Base-by-base conservation (phyloP, 805 yeast species). In the Kodamaea restingae region DNA sequence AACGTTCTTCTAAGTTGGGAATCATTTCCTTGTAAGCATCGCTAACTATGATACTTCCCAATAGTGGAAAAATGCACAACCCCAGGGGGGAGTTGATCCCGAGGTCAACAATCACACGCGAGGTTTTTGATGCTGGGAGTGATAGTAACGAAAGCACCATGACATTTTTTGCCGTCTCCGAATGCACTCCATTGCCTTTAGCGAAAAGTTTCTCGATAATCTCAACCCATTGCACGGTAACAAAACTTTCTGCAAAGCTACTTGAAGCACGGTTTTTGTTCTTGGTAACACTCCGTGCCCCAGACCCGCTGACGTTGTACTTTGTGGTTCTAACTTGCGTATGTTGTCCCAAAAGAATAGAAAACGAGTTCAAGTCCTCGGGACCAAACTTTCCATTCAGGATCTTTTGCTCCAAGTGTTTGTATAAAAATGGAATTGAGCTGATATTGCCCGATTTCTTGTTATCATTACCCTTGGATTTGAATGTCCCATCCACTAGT, bases 151-250 rank as follows among this genome's bases (percentile, higher is more conserved):
- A 72, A 2, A 83, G 49, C 2, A 80, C 52, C 65, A 72, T 75
- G 1, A 80, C 51, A 20, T 78, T 67, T 47, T 70, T 71, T 15
- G 76, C 65, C 0, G 51, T 44, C 4, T 63, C 56, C 0, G 80
- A 66, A 49, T 75, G 72, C 7, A 75, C 51, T 29, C 84, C 77
- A 17, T 62, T 63, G 4, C 86, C 88, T 38, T 71, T 73, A 7
- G 71, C 71, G 59, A 78, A 83, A 39, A 78, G 54, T 27, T 62
- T 65, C 48, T 84, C 91, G 31, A 84, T 51, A 10, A 59, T 54
- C 46, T 77, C 81, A 12, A 81, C 56, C 88, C 88, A 84, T 8
- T 66, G 60, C 1, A 61, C 50, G 15, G 65, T 65, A 2, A 81
- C 76, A 56, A 83, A 84, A 15, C 49, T 52, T 40, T 76, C 82